These are phyloP conservation scores for Anisodus tanguticus DNA, from an alignment of 257 asterid species.

Conservation along the genomic window DNA sequence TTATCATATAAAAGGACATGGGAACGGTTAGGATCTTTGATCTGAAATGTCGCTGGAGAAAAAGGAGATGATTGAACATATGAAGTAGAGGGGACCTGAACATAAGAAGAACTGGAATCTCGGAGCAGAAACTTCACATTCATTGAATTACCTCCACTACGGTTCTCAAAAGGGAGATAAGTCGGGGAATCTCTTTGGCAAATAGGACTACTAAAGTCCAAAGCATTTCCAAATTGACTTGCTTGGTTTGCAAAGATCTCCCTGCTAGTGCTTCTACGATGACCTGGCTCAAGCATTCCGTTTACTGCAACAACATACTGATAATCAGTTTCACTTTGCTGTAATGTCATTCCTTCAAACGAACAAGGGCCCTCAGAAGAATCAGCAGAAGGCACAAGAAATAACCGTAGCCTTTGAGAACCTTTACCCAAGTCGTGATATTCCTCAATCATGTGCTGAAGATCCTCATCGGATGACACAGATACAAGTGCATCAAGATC, in stretches of 20 bases:
- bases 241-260: slow-evolving; percentile 60
- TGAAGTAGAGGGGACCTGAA: slow-evolving; percentile 41
- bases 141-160: slow-evolving; percentile 39
- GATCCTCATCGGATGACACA: slow-evolving; percentile 86
- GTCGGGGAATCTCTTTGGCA: slow-evolving; percentile 51
- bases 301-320: slow-evolving; percentile 78
- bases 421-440: slow-evolving; percentile 67
- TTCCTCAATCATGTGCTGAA: slow-evolving; percentile 89
- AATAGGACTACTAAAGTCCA: slow-evolving; percentile 51
- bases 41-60: slow-evolving; percentile 42
- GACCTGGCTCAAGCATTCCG: slow-evolving; percentile 57
- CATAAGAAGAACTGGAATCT: slow-evolving; percentile 38
- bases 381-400: slow-evolving; percentile 66
- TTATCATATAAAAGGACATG: slow-evolving; percentile 42
- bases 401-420: slow-evolving; percentile 72
- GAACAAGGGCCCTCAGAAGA: slow-evolving; percentile 56
- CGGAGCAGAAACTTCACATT: slow-evolving; percentile 40
- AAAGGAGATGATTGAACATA: slow-evolving; percentile 47
- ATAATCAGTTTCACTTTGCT: slow-evolving; percentile 55
- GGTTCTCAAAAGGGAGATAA: slow-evolving; percentile 48
- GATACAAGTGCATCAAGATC: slow-evolving; percentile 91
- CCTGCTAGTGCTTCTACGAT: slow-evolving; percentile 64
- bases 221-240: slow-evolving; percentile 38
- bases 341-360: slow-evolving; percentile 48
- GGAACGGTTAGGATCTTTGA: slow-evolving; percentile 43